Evolutionary conservation across 495 filamentous ascomycete genomes (phyloP).

Genomic region (Trichoderma erinaceum): DNA sequence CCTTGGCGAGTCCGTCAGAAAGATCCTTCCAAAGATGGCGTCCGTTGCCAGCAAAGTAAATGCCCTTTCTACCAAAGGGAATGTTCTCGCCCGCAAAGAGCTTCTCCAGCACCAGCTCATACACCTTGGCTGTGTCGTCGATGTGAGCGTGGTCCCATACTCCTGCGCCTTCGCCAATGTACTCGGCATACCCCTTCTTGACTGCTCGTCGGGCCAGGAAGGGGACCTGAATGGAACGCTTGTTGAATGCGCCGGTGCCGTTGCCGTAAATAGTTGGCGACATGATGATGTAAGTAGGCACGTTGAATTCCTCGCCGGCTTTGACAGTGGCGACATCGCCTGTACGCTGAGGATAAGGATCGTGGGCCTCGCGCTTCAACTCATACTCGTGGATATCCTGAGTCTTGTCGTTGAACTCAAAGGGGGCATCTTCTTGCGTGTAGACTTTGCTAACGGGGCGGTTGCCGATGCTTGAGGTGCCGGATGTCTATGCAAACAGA

Average conservation of each 20-base stretch:
- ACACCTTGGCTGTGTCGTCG: constrained; percentile 39
- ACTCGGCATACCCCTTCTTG: constrained; percentile 23
- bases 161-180: constrained; percentile 36
- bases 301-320: constrained; percentile 29
- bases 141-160: constrained; percentile 47
- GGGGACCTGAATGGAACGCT: constrained; percentile 36
- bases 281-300: constrained; percentile 45
- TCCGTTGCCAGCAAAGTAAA: constrained; percentile 41
- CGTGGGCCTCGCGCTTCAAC: constrained; percentile 27
- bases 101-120: constrained; percentile 21
- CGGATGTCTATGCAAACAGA: constrained; percentile 32
- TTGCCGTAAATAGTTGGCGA: constrained; percentile 43
- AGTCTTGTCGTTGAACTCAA: constrained; percentile 35
- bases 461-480: constrained; percentile 45
- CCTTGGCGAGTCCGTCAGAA: constrained; percentile 32
- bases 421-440: constrained; percentile 4
- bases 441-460: constrained; percentile 33
- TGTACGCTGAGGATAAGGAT: constrained; percentile 40
- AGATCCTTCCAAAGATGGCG: constrained; percentile 35
- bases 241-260: constrained; percentile 41
- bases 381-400: constrained; percentile 39
- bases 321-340: constrained; percentile 42
- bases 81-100: constrained; percentile 21
- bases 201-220: constrained; percentile 25
- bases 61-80: constrained; percentile 37